Evolutionary conservation across 2,329 filamentous ascomycete genomes (phyloP), one percentile per base, ranked within the genome.

Genomic region (Nigrospora sphaerica): DNA sequence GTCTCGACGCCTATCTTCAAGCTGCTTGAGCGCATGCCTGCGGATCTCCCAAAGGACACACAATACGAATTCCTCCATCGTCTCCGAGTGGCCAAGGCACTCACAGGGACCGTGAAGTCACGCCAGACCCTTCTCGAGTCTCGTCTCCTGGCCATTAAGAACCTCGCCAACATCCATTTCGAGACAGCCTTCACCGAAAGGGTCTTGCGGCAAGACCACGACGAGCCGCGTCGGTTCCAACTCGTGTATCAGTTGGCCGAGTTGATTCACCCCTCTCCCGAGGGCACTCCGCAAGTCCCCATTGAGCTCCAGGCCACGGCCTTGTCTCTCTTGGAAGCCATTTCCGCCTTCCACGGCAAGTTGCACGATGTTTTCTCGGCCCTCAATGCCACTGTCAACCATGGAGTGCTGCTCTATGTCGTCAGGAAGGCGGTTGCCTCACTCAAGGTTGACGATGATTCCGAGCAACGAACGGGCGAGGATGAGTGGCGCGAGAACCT

Each of bases 351-450:
- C 61, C 85, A 86, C 57, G 71, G 77, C 47, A 91, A 89, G 59
- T 80, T 85, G 31, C 72, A 81, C 32, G 93, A 98, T 62, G 85
- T 98, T 19, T 83, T 90, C 52, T 83, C 88, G 37, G 90, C 93
- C n/a, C 72, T 99, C 37, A 95, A 90, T 58, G 88, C 95, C 45
- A 95, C 92, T 56, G 92, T 97, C 34, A 97, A 95, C 57, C 95
- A 98, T 57, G 95, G 93, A 13, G 86, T 97, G 31, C 75, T 99
- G 39, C 85, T 97, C 54, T 97, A 96, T 59, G 80, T 96, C 54
- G 85, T 95, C 42, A 81, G 92, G 46, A 96, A 95, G 65, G 88
- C 90, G 11, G 87, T 97, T 47, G 84, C 85, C 16, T 87, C 90
- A 52, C 85, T 98, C 69, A 81, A 77, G 47, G 71, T 71, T 16